These are phyloP conservation scores for Lycium barbarum DNA, from an alignment of 257 asterid species.

Conservation along the genomic window DNA sequence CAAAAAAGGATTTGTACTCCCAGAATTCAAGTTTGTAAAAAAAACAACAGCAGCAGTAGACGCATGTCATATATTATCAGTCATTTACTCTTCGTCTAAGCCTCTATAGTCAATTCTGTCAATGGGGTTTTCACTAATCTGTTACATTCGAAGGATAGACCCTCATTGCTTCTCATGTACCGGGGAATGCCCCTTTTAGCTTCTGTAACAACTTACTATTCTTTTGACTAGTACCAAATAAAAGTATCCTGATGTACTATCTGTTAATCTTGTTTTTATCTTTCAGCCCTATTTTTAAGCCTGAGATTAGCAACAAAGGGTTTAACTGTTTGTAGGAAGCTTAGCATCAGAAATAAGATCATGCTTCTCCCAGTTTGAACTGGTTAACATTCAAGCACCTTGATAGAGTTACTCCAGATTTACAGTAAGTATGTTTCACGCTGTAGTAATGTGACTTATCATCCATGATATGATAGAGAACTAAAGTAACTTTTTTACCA, in stretches of 20 bases:
- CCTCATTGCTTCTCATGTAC: background rate
- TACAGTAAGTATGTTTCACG: background rate
- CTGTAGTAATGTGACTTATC: background rate
- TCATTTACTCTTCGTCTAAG: background rate
- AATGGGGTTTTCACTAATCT: too few species aligned
- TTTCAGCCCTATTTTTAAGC: background rate
- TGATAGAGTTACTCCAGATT: background rate
- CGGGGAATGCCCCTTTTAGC: background rate
- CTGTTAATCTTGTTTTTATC: background rate
- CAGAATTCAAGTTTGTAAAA: too few species aligned
- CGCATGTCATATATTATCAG: too few species aligned
- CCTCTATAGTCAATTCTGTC: background rate
- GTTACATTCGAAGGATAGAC: too few species aligned
- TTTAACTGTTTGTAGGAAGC: background rate
- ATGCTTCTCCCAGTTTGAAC: background rate
- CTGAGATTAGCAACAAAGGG: background rate
- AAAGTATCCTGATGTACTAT: background rate
- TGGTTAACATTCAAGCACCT: background rate
- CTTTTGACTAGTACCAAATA: too few species aligned
- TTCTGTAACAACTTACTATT: background rate
- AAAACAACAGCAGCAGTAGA: background rate
- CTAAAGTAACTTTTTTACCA: background rate
- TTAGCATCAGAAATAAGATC: background rate
- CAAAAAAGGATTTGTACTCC: too few species aligned
- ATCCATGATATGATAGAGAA: background rate